Base-by-base conservation (phyloP, 768 basidiomycete genomes). In the Sarcomyxa edulis region DNA sequence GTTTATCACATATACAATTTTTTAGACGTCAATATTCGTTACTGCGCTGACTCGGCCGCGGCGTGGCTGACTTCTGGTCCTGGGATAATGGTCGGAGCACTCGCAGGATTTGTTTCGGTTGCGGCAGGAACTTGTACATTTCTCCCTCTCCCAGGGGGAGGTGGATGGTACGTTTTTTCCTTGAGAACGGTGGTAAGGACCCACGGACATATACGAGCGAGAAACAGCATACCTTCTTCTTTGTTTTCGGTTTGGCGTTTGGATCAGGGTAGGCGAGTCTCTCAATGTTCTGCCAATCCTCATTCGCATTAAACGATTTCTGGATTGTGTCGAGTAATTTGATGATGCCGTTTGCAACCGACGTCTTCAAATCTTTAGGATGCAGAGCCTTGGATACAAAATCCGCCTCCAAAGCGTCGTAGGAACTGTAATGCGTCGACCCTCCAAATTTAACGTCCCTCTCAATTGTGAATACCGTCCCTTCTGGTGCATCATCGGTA, bases 341-440 rank as follows among this genome's bases (percentile, higher is more conserved):
- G 52, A 76, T 72, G 55, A 98, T 81, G 9, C 78, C 82, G 23
- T 80, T 76, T 29, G 75, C 72, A 11, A 95, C 88, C 0, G 78
- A 73, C 3, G 59, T 60, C 69, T 99, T 99, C 54, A 98, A 63
- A 60, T 96, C 96, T 22, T 78, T 82, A 6, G 96, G 96, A 58
- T 96, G 92, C 4, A 99, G 51, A 46, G 76, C 74, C 62, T 80
- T 84, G 42, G 68, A 72, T 21, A 69, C 76, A 54, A 92, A 99
- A 37, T 85, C 89, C 14, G 68, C 66, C 58, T 85, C 69, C 47
- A 97, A 55, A 32, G 74, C 74, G 10, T 72, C 71, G 58, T 78
- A 89, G 4, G 67, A 67, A 25, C 49, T 51, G 66, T 87, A 95
- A 59, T 96, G 90, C 38, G 75, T 65, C 36, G 79, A 64, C 3